Evolutionary conservation across 768 basidiomycete genomes (phyloP), one percentile per base, ranked within the genome.

Genomic region (Sarcodon sp.): DNA sequence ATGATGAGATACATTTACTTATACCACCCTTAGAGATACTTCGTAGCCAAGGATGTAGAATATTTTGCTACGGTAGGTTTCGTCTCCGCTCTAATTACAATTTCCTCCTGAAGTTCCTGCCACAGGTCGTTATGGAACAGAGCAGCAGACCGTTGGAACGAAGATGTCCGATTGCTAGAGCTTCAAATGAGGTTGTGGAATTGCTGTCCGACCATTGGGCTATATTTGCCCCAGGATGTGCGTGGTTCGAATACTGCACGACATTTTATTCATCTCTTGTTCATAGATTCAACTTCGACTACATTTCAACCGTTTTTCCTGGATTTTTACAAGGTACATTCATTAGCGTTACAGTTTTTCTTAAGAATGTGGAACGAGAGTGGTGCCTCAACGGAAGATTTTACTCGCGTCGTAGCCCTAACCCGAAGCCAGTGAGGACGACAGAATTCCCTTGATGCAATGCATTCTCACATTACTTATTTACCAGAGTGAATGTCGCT

Each of bases 361-460:
- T 66, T 89, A n/a, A 76, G 87, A 33, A 90, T 94, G 79, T 94
- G 88, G 89, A 76, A 73, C 55, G 91, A 94, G 60, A 87, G 85
- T 56, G 81, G 83, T 10, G 85, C 91, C 1, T 79, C 83, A 3
- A 57, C 62, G 10, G 79, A 70, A 15, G 91, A 94, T 63, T 89
- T 91, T 53, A 69, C 73, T 34, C 80, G 92, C 8, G 79, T 94
- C 8, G 75, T 76, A 33, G 83, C 80, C 6, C 68, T 93, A 15
- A 81, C 83, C 34, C 77, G 79, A 46, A 89, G 87, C 72, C 91
- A 93, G 87, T 89, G 62, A 52, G 85, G 79, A 34, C 50, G 11
- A 34, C 35, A 51, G 48, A 32, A 8, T 11, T 3, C 15, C 35
- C n/a, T 11, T 15, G 5, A 9, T 13, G 3, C 45, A 31, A 43